These are phyloP conservation scores for Tuctoria greenei DNA, from an alignment of 176 grass and related monocot genomes.

Conservation along the genomic window DNA sequence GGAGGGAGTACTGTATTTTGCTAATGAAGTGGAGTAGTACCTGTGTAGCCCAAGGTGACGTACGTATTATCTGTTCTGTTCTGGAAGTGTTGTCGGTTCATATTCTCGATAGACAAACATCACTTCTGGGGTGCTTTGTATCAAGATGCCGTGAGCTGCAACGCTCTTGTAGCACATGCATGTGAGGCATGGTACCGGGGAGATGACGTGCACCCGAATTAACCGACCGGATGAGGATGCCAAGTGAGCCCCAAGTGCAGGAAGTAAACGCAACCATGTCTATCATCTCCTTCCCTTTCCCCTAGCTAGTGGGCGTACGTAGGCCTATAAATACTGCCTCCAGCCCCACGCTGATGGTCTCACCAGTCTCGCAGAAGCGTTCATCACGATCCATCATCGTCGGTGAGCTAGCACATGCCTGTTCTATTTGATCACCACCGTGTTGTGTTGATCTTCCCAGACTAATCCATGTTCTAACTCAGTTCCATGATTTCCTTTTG, in stretches of 20 bases:
- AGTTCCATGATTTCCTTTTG: too few species aligned
- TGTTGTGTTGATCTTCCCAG: too few species aligned
- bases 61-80: neutral
- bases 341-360: neutral
- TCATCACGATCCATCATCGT: too few species aligned
- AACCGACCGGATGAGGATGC: neutral
- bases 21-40: constrained; percentile 27
- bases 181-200: neutral
- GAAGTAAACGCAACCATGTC: neutral
- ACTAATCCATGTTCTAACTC: too few species aligned
- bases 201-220: neutral
- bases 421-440: too few species aligned
- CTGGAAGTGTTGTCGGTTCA: too few species aligned
- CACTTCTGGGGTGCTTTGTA: neutral
- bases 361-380: too few species aligned
- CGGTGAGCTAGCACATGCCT: too few species aligned
- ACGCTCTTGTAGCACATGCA: neutral
- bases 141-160: neutral
- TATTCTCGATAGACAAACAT: neutral
- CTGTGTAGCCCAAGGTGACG: neutral
- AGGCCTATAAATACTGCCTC: neutral
- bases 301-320: too few species aligned
- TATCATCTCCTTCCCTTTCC: neutral
- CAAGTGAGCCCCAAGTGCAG: neutral
- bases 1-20: too few species aligned